Conservation (phyloP, 495 filamentous ascomycete species). For the Annulohypoxylon nitens region DNA sequence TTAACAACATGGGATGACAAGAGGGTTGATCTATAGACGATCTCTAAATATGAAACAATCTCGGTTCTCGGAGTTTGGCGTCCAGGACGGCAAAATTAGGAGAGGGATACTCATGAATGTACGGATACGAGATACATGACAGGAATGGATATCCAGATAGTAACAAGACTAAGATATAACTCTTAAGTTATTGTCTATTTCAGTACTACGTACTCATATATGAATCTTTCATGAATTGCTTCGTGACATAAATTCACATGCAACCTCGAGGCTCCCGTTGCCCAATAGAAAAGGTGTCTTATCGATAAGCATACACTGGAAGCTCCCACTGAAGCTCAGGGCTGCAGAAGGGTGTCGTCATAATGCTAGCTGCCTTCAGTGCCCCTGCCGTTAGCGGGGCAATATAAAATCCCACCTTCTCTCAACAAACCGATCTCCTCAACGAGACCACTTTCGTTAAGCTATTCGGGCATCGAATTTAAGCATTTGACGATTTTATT, state of each 20-base stretch:
- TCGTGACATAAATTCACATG: not conserved
- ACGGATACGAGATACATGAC: slow-evolving; percentile 14
- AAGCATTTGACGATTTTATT: not conserved
- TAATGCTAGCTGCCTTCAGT: slow-evolving; percentile 41
- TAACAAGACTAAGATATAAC: not conserved
- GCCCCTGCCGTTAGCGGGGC: slow-evolving; percentile 36
- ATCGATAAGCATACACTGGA: slow-evolving; percentile 6
- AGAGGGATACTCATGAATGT: not conserved
- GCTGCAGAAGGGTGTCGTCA: slow-evolving; percentile 34
- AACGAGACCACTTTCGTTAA: slow-evolving; percentile 13
- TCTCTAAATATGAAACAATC: slow-evolving; percentile 10
- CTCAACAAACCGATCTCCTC: not conserved
- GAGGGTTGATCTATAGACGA: slow-evolving; percentile 2
- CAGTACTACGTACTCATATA: not conserved
- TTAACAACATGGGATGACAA: not conserved
- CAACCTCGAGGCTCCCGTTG: not conserved
- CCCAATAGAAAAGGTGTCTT: not conserved
- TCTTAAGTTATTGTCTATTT: not conserved
- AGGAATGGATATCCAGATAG: not conserved
- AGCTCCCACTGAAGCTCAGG: not conserved
- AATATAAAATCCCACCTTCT: slow-evolving; percentile 13
- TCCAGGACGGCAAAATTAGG: not conserved
- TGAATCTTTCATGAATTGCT: not conserved
- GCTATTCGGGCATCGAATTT: not conserved
- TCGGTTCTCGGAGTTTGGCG: slow-evolving; percentile 27